Evolutionary conservation across 139 green algal genomes (phyloP).

Genomic region (Tetratostichococcus sp.): DNA sequence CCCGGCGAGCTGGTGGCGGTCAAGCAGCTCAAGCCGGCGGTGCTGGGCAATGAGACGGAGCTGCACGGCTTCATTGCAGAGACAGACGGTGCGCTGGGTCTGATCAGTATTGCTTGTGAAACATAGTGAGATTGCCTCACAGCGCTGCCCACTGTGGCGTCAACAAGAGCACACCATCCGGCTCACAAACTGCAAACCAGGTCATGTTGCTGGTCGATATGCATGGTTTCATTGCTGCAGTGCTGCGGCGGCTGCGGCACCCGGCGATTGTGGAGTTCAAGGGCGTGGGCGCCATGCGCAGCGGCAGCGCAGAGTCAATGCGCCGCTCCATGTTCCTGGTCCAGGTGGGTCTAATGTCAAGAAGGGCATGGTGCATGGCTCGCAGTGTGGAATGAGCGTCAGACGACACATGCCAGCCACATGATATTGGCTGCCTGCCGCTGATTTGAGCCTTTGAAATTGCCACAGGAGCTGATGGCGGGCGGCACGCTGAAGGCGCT

Average conservation of each 20-base stretch:
- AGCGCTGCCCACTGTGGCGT: too few species aligned
- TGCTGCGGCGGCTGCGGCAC: neutral
- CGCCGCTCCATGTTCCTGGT: conserved; percentile 45
- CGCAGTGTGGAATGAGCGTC: too few species aligned
- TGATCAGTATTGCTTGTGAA: too few species aligned
- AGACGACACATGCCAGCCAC: too few species aligned
- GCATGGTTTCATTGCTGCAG: neutral
- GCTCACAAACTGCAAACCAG: too few species aligned
- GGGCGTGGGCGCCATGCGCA: conserved; percentile 9
- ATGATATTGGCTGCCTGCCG: too few species aligned
- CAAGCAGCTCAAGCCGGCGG: conserved; percentile 58
- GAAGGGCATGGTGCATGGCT: conserved; percentile 5
- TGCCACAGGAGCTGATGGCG: conserved; percentile 45
- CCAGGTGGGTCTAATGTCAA: conserved; percentile 21
- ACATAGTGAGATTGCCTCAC: too few species aligned
- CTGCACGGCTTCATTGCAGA: conserved; percentile 64
- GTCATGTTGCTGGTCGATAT: too few species aligned
- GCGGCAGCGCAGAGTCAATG: conserved; percentile 14
- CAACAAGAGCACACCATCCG: too few species aligned
- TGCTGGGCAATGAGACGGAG: conserved; percentile 50
- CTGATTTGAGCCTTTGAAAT: neutral
- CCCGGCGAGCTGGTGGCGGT: conserved; percentile 43
- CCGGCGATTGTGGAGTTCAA: conserved; percentile 32
- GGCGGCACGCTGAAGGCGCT: conserved; percentile 57
- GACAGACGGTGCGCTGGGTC: conserved; percentile 43